Evolutionary conservation across 1,284 basidiomycete species (phyloP), one percentile per base, ranked within the genome.

Genomic region (Ceratorhiza oryzae-sativae): DNA sequence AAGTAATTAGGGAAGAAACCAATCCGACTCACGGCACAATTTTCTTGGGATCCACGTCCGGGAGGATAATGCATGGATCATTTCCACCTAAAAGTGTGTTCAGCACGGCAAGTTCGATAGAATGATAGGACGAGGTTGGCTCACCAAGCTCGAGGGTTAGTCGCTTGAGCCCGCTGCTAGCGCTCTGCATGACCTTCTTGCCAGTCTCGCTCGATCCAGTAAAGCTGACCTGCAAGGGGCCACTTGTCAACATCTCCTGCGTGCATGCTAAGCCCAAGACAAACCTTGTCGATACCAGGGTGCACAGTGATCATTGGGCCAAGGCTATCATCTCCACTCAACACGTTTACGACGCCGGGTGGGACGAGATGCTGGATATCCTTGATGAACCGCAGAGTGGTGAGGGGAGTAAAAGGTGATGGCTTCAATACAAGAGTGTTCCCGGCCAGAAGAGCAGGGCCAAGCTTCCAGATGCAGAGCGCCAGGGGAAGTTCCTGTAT

Each of bases 361-460:
- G 96, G 96, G 80, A 95, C 93, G 30, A 94, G 93, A 73, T 75
- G 58, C 23, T 60, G 56, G 12, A 71, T 71, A 20, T 74, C 74
- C 10, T 72, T 71, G 79, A 84, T 78, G 71, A 85, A 78, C 72
- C 84, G 83, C 27, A 95, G 84, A 18, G 94, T 94, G 30, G 94
- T 93, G 55, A 98, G 85, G 9, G 95, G 96, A 0, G 94, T 97
- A 71, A 94, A 82, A 81, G 97, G 96, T 41, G 94, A 94, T 9
- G 95, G 93, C 81, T 98, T 94, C 89, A 95, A 90, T 74, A 95
- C 90, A 76, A 95, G 89, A 13, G 90, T 91, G 80, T 93, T 94
- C 59, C 93, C 93, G 53, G 88, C 88, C 8, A 95, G 93, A 65
- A 97, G 85, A 3, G 94, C 95, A 27, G 95, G 94, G 8, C 90